These are phyloP conservation scores for Teratosphaeria epicoccoides DNA, from an alignment of 2,329 filamentous ascomycete species.

Conservation along the genomic window DNA sequence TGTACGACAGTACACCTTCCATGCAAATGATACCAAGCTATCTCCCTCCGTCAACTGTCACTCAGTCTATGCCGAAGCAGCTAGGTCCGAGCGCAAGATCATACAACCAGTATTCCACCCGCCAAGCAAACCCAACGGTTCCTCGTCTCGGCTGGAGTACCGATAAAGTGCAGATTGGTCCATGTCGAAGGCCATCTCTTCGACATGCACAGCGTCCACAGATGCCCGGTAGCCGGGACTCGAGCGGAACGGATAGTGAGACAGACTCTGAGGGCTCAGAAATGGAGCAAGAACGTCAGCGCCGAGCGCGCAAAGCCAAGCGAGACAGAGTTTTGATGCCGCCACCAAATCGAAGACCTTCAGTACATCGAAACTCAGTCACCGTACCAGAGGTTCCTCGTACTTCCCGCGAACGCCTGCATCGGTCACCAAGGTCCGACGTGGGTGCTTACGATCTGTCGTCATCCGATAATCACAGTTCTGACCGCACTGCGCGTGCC, in stretches of 20 bases:
- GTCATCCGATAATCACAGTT: constrained; percentile 17
- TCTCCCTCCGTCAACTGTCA: constrained; percentile 14
- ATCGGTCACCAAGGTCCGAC: constrained; percentile 12
- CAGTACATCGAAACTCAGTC: constrained; percentile 5
- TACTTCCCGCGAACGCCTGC: constrained; percentile 2
- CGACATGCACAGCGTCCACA: background rate
- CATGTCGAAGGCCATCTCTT: constrained; percentile 1
- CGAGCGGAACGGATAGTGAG: constrained; percentile 4
- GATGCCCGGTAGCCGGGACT: constrained; percentile 2
- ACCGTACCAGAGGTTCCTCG: constrained; percentile 3
- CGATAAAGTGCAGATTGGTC: background rate
- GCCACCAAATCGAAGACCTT: constrained; percentile 11
- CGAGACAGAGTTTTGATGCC: constrained; percentile 11
- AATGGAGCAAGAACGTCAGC: constrained; percentile 5
- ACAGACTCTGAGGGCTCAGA: constrained; percentile 1
- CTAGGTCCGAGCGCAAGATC: constrained; percentile 10
- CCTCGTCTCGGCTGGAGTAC: constrained; percentile 6
- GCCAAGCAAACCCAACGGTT: constrained; percentile 11
- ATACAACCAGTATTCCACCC: constrained; percentile 16
- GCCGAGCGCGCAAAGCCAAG: background rate
- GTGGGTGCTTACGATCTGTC: constrained; percentile 10
- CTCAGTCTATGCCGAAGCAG: constrained; percentile 10
- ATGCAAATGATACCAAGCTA: constrained; percentile 14
- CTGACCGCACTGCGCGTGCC: constrained; percentile 16
- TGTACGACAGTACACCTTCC: constrained; percentile 8